Evolutionary conservation across 208 protist species (phyloP).

Genomic region (Trypanosoma melophagium): DNA sequence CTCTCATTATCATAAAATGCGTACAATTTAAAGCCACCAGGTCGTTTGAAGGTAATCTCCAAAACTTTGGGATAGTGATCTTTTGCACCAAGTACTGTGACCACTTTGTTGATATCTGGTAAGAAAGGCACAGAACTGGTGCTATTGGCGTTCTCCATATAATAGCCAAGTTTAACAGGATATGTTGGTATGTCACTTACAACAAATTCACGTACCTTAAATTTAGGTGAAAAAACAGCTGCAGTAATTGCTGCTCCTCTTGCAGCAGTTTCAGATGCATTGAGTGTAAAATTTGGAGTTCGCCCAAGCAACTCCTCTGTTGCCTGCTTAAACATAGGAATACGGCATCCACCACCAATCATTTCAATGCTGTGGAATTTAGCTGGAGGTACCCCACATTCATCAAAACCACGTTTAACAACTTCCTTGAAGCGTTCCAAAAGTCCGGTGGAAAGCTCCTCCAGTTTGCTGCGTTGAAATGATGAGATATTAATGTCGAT

Average conservation of each 20-base stretch:
- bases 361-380: conserved; percentile 86
- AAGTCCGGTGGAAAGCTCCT: conserved; percentile 50
- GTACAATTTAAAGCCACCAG: conserved; percentile 73
- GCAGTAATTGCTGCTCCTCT: conserved; percentile 84
- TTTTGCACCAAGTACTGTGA: conserved; percentile 53
- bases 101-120: conserved; percentile 85
- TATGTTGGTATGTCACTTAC: conserved; percentile 78
- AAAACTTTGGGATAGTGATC: conserved; percentile 78
- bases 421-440: conserved; percentile 55
- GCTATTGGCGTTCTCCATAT: conserved; percentile 57
- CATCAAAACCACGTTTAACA: conserved; percentile 57
- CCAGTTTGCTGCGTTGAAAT: conserved; percentile 78
- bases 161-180: conserved; percentile 79
- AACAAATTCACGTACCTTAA: conserved; percentile 87
- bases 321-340: conserved; percentile 80
- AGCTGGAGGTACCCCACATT: conserved; percentile 39
- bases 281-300: conserved; percentile 81
- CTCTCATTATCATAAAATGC: conserved; percentile 77
- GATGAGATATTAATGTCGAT: conserved; percentile 85
- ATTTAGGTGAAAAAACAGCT: conserved; percentile 89
- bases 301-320: conserved; percentile 70
- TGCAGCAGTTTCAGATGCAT: conserved; percentile 86
- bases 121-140: conserved; percentile 72
- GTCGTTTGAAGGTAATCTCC: conserved; percentile 74
- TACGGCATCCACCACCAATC: conserved; percentile 90